Conservation (phyloP, 2,329 filamentous ascomycete species). For the Zarea fungicola region DNA sequence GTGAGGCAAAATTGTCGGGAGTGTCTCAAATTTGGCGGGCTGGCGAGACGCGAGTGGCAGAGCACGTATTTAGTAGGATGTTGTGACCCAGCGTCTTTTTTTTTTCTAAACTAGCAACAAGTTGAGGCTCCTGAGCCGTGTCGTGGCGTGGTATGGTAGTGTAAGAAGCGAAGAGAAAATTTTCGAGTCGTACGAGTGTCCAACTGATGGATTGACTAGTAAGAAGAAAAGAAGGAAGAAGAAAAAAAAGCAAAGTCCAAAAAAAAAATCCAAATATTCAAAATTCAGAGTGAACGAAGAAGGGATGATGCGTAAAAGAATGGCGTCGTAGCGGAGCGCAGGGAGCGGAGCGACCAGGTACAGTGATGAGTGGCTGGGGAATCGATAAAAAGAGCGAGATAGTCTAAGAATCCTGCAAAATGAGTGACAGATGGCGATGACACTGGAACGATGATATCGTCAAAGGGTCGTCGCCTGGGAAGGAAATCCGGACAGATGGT, state of each 20-base stretch:
- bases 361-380: background rate
- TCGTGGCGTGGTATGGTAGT: background rate
- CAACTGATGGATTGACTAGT: background rate
- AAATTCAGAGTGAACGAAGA: background rate
- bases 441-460: background rate
- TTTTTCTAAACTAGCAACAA: conserved; percentile 3
- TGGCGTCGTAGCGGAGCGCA: conserved; percentile 3
- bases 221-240: background rate
- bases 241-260: no score
- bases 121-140: conserved; percentile 1
- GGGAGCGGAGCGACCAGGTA: background rate
- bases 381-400: background rate
- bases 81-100: background rate
- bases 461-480: background rate
- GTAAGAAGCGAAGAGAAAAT: background rate
- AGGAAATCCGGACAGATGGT: background rate
- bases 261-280: no score
- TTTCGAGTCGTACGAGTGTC: background rate
- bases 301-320: background rate
- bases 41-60: no score
- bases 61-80: background rate
- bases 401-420: background rate
- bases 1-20: no score
- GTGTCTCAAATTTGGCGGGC: no score
- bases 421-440: conserved; percentile 1